Base-by-base conservation (phyloP, 306 rosid genomes). In the Ochetophila trinervis region DNA sequence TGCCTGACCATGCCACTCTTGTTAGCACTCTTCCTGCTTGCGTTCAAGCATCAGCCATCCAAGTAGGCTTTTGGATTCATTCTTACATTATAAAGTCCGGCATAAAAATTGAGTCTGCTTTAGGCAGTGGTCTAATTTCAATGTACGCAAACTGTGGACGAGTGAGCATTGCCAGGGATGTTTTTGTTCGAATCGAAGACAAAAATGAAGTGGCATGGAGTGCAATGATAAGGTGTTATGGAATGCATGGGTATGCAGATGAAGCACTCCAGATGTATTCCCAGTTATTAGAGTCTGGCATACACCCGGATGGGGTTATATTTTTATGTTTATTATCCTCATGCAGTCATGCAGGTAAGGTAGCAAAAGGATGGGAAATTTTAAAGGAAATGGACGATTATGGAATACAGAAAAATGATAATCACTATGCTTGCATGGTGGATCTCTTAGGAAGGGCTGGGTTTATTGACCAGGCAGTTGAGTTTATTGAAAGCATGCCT, bases 401-500 rank as follows among this genome's bases (percentile, higher is more conserved):
- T 54, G 84, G 89, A 35, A 84, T 84, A 34, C 80, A 30, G 51
- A 91, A 81, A 75, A 59, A 53, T 0, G 82, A 86, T 67, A 83
- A 81, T 23, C 97, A 91, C 59, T 88, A 91, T 58, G 93, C 91
- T 47, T 84, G 93, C 68, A 79, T 88, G 59, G 97, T 91, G 35
- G 97, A 91, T 75, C 87, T 91, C 24, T 68, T 80, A 59, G 97
- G 90, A 32, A 86, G 97, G 77, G 87, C 96, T 5, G 95, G 95
- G 47, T 67, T 80, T 48, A 42, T 88, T 8, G 79, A 86, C 40
- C 75, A 70, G 44, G 96, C 97, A 22, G 76, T 80, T 11, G 79
- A 82, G 65, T 69, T 88, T 62, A 76, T 88, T 21, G 64, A 58
- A 52, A 67, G 75, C 42, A 88, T 91, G 93, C 95, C 93, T n/a